Conservation (phyloP, 176 grass and related monocot species). For the Urochloa ruziziensis region DNA sequence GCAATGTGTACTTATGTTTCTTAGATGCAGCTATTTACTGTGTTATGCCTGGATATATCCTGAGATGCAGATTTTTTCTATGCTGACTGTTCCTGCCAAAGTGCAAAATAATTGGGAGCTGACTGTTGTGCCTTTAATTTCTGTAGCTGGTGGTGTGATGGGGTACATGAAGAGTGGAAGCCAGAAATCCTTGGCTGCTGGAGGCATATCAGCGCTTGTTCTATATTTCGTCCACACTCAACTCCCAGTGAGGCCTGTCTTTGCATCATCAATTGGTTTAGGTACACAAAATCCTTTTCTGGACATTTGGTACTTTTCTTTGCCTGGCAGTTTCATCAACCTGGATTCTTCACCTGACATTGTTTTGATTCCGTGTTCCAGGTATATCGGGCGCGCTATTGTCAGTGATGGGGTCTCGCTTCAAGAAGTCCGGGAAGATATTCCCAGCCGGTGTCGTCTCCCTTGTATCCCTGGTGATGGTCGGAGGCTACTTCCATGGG, state of each 20-base stretch:
- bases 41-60: neutral
- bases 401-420: constrained; percentile 75
- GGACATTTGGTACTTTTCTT: neutral
- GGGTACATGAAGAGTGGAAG: constrained; percentile 82
- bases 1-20: neutral
- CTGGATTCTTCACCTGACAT: neutral
- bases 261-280: constrained; percentile 65
- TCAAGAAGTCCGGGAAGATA: constrained; percentile 81
- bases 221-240: constrained; percentile 73
- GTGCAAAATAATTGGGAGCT: neutral
- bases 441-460: constrained; percentile 78
- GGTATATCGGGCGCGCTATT: constrained; percentile 68
- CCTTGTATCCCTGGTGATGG: constrained; percentile 76
- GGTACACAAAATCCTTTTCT: constrained; percentile 33
- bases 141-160: constrained; percentile 64
- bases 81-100: neutral
- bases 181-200: constrained; percentile 72
- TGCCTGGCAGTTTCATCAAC: neutral
- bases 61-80: neutral
- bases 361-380: neutral
- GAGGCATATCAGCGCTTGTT: constrained; percentile 61
- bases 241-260: constrained; percentile 63
- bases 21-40: neutral
- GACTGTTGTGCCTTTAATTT: neutral
- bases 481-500: constrained; percentile 72